These are phyloP conservation scores for Cercospora brassicicola DNA, from an alignment of 2,329 filamentous ascomycete species.

Conservation along the genomic window DNA sequence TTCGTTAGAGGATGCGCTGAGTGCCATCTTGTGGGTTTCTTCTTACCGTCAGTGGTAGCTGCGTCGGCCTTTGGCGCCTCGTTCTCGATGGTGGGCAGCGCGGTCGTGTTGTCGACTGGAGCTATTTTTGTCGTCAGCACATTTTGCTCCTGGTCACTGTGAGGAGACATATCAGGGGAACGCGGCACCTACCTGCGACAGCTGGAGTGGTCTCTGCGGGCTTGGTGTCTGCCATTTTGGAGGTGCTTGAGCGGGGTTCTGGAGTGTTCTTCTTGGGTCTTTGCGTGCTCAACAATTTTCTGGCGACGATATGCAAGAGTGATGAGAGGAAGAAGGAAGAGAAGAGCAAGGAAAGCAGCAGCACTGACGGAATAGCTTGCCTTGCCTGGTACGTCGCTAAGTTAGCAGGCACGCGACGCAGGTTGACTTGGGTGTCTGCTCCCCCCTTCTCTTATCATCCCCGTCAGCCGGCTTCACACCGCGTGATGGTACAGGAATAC, in stretches of 20 bases:
- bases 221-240: constrained; percentile 5
- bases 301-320: not conserved
- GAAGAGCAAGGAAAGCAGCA: constrained; percentile 3
- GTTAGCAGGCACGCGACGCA: constrained; percentile 13
- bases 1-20: not conserved
- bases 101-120: not conserved
- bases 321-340: not conserved
- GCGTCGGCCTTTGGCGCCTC: not conserved
- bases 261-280: not conserved
- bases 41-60: constrained; percentile 10
- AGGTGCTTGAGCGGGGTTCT: not conserved
- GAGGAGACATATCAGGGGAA: not conserved
- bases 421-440: not conserved
- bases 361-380: constrained; percentile 4
- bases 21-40: not conserved
- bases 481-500: constrained; percentile 11
- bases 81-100: constrained; percentile 4
- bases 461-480: constrained; percentile 7
- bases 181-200: not conserved
- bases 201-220: constrained; percentile 3
- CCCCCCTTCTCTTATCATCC: constrained; percentile 8
- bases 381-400: not conserved
- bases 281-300: not conserved
- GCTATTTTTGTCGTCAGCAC: constrained; percentile 2
- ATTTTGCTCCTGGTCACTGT: not conserved